Evolutionary conservation across 2,329 filamentous ascomycete species (phyloP), one percentile per base, ranked within the genome.

Genomic region (Leptographium radiaticola): DNA sequence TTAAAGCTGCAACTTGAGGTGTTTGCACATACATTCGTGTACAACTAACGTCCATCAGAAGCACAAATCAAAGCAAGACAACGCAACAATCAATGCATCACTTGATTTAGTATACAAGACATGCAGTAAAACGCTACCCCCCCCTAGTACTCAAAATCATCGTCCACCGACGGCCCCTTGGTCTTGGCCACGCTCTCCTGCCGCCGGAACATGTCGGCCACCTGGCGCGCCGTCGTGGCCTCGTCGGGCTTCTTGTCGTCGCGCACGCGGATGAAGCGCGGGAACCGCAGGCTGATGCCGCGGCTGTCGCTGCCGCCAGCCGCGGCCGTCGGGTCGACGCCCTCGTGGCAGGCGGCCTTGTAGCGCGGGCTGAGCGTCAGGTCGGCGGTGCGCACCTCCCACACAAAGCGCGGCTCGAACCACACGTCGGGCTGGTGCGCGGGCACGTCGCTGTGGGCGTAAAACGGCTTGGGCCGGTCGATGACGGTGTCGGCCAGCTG

Each of bases 401-500:
- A 98, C 1, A 98, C 93, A 62, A 86, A 84, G 44, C 83, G 82
- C 15, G 93, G 88, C 74, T 98, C 93, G 66, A 98, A 93, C 93
- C 93, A 98, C 40, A 98, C 89, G 67, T 98, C 93, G 1, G 93
- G 93, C 67, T 98, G 93, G 66, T 97, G 89, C 70, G 95, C 91
- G 50, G 83, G 82, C 51, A 87, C 88, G 0, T 77, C 72, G 5
- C 86, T 89, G 68, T 98, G 93, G 1, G 82, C 77, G 70, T 97
- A 98, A 68, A 95, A 98, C 0, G 93, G 93, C 65, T 98, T 98
- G 1, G 91, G 81, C 1, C 84, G 82, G 64, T 95, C 89, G 61
- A 98, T 98, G 60, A 86, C 82, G 50, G 89, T 81, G 10, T 81
- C 77, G 0, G 80, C 84, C 33, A 98, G 81, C 51, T 84, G 76